Base-by-base conservation (phyloP, 2,329 filamentous ascomycete genomes). In the Amesomyces nigricolor region DNA sequence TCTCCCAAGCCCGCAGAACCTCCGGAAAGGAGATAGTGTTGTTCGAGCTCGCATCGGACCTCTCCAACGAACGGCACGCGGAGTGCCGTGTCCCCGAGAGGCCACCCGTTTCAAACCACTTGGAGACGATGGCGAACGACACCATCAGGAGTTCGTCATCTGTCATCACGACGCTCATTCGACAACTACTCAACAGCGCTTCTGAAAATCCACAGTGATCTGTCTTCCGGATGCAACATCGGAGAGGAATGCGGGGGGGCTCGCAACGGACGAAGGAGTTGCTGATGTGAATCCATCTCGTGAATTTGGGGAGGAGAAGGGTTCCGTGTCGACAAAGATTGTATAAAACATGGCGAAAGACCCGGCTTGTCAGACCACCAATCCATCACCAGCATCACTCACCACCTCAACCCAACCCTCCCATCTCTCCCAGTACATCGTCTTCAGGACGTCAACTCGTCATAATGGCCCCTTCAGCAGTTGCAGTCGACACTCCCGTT, bases 391-490 rank as follows among this genome's bases (percentile, higher is more conserved):
- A 26, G 3, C 22, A 42, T 13, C 37, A 44, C 22, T 37, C 7
- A 29, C 16, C 32, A 22, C 2, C 14, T 11, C 45, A 10, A 13
- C 9, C 39, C 30, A 37, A n/a, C 29, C 16, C 22, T 26, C 22
- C 35, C 37, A 40, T 14, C 9, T 17, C 9, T 39, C 16, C 30
- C 8, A 10, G 10, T 16, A 26, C 32, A 35, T 43, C 29, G 10
- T 38, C 16, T 29, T 16, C 14, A 8, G 14, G 38, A 26, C 32
- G 22, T 14, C 17, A 5, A 13, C 39, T 32, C 48, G 40, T 16
- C 26, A 55, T 26, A 49, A 66, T 66, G 64, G 63, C 64, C 38
- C 64, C 64, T 30, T 66, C 64, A 8, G 63, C 64, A 16, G 38
- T 64, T 26, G 63, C 64, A 8, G 19, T 38, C 9, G 57, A 59